A percentile compares a stretch with the other conserved stretches of the same genome.
These are phyloP conservation scores for Xylariales sp. DNA, from an alignment of 2,329 filamentous ascomycete species.

Conservation along the genomic window DNA sequence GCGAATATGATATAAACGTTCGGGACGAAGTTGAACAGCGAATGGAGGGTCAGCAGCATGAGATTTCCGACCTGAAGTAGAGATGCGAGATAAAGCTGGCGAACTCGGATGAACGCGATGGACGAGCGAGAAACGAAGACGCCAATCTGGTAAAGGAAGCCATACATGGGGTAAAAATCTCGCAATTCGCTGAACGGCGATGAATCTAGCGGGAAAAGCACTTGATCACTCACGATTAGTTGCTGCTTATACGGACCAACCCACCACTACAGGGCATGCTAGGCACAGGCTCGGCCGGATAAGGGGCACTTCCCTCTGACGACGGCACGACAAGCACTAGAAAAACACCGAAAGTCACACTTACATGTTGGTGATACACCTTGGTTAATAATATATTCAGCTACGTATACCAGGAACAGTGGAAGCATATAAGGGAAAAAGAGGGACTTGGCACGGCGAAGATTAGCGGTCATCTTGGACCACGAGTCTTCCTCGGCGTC, in stretches of 20 bases:
- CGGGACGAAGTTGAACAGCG: conserved; percentile 83
- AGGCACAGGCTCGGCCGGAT: not conserved
- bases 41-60: conserved; percentile 77
- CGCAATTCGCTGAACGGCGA: conserved; percentile 86
- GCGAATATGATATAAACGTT: conserved; percentile 86
- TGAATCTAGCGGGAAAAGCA: conserved; percentile 82
- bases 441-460: conserved; percentile 75
- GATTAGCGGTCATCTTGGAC: conserved; percentile 57
- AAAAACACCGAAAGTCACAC: not conserved
- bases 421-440: conserved; percentile 90
- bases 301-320: not conserved
- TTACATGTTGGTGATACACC: conserved; percentile 81
- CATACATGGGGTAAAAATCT: conserved; percentile 94
- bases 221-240: conserved; percentile 24
- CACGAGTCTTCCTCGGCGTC: conserved; percentile 47
- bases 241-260: not conserved
- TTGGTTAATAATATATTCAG: conserved; percentile 98
- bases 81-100: conserved; percentile 83
- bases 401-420: conserved; percentile 89
- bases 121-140: conserved; percentile 96
- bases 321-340: not conserved
- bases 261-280: not conserved
- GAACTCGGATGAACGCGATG: conserved; percentile 85
- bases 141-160: conserved; percentile 92
- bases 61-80: conserved; percentile 86